Percentiles rank a stretch among this genome's conserved stretches.
phyloP scores from a whole-genome alignment of 176 grass and related monocot genomes.

The barley (Hordeum vulgare) region MorexV3_pseudomolecules_assembly NC_058520.1:368725142-368725641 shows the following conservation, averaged over 20 bases:
- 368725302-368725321: neutral
- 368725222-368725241: neutral
- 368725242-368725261: neutral
- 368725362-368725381: slow-evolving; percentile 78
- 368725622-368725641: neutral
- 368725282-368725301: neutral
- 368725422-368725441: slow-evolving; percentile 76
- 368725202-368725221: neutral
- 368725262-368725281: slow-evolving; percentile 1
- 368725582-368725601: neutral
- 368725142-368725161: neutral
- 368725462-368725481: slow-evolving; percentile 62
- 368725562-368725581: neutral
- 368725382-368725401: slow-evolving; percentile 61
- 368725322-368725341: slow-evolving; percentile 66
- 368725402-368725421: slow-evolving; percentile 67
- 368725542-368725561: neutral
- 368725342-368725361: slow-evolving; percentile 91
- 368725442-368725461: slow-evolving; percentile 90
- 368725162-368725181: neutral
- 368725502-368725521: slow-evolving; percentile 4
- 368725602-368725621: neutral
- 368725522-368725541: neutral
- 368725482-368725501: slow-evolving; percentile 4
- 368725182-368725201: neutral